Evolutionary conservation across 305 asterid genomes (phyloP).

Genomic region (Solanum hybrid): DNA sequence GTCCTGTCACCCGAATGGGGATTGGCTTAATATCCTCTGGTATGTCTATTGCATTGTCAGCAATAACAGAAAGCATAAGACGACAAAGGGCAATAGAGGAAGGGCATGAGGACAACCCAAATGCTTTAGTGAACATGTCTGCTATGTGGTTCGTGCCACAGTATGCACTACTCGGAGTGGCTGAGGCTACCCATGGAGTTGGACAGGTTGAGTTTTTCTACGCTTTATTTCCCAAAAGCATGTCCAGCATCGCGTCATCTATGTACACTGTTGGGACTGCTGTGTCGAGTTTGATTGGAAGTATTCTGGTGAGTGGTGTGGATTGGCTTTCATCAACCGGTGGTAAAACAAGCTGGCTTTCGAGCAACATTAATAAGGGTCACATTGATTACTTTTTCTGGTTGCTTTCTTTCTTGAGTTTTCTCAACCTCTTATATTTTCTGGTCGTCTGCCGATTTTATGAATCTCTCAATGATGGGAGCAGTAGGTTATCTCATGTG

Average conservation of each 20-base stretch:
- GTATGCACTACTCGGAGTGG: background rate
- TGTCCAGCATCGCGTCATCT: conserved; percentile 6
- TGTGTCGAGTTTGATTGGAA: background rate
- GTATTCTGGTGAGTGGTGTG: background rate
- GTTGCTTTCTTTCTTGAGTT: background rate
- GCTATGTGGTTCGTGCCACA: background rate
- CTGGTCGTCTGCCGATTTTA: background rate
- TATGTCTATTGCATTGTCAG: conserved; percentile 1
- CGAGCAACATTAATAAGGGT: background rate
- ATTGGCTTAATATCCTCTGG: background rate
- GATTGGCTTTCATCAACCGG: background rate
- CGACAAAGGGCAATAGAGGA: background rate
- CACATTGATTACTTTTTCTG: conserved; percentile 1
- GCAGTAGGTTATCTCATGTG: background rate
- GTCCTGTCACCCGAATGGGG: background rate
- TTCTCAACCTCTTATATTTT: background rate
- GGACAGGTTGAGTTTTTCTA: conserved; percentile 7
- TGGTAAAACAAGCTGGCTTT: background rate
- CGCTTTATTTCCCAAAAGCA: background rate
- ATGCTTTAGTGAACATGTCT: background rate
- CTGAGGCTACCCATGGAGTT: background rate
- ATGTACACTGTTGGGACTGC: background rate
- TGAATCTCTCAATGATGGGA: background rate
- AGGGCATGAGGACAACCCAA: background rate
- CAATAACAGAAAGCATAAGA: background rate